Base-by-base conservation (phyloP, 306 rosid species). In the Vicia villosa region DNA sequence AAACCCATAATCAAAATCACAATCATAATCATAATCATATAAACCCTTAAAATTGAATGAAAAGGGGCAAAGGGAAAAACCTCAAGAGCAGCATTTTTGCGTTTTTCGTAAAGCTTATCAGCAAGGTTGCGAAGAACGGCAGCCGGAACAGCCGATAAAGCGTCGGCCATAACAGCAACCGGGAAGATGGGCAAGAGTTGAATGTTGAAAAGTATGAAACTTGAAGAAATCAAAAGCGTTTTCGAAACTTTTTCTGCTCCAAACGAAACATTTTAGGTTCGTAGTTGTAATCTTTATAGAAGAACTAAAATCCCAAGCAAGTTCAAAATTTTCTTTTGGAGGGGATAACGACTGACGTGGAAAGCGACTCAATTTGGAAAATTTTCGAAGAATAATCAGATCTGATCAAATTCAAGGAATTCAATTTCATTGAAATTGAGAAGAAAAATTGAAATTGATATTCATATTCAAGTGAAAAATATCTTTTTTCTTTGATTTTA, bases 41-140 rank as follows among this genome's bases (percentile, higher is more conserved):
- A 50, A 49, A 78, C 74, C 68, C 70, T 19, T 70, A 74, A 16
- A 71, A 70, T 40, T 40, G 54, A 20, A 42, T 61, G 2, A 28
- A 69, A 78, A 59, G n/a, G 28, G 26, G 40, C 50, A 55, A 8
- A 8, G 38, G 40, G 40, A 49, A 19, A 79, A 52, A 95, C 99
- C 91, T 95, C 97, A 74, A 91, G 87, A 45, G 99, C 99, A 57
- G 99, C 99, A 85, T 91, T 95, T 77, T 95, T 95, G 74, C 99
- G 97, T 83, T 89, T 95, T 91, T 95, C 99, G 32, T 95, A 95
- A 64, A 91, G 92, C 81, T 95, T 91, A 82, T 95, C 99, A 63
- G 99, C 76, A 50, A 95, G 95, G 78, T 95, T 95, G 28, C 99
- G 99, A 41, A 91, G 88, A 67, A 89, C 92, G 10, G 84, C 82